Conservation (phyloP, 345 rosid genomes). For the Cardamine chenopodiifolia region DNA sequence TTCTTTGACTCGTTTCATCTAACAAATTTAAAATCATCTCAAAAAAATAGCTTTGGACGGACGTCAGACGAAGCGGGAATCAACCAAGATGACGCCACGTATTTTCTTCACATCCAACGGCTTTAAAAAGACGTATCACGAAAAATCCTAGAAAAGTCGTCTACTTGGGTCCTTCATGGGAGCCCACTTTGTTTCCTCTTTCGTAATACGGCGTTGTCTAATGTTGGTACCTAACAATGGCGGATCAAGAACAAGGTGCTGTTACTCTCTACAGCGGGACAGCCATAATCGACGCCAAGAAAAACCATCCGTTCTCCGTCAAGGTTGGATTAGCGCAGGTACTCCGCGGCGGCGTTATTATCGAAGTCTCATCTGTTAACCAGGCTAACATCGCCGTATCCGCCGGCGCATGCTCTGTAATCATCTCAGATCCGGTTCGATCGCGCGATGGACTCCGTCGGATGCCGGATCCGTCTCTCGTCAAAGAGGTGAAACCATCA, state of each 20-base stretch:
- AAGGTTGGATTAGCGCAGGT: conserved; percentile 66
- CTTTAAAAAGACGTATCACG: neutral
- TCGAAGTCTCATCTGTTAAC: conserved; percentile 50
- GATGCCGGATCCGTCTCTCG: conserved; percentile 61
- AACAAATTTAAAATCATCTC: neutral
- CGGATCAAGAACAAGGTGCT: conserved; percentile 43
- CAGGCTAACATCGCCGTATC: conserved; percentile 70
- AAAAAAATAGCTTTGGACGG: conserved; percentile 27
- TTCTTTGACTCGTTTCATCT: conserved; percentile 31
- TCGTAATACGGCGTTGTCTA: conserved; percentile 16
- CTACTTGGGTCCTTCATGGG: conserved; percentile 22
- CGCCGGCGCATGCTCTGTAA: conserved; percentile 65
- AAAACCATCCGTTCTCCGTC: conserved; percentile 49
- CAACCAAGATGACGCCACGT: conserved; percentile 20
- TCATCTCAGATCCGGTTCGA: conserved; percentile 50
- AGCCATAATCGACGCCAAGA: conserved; percentile 60
- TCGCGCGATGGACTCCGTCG: conserved; percentile 29
- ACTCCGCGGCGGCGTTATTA: conserved; percentile 66
- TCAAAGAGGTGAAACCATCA: conserved; percentile 53
- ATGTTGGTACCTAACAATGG: conserved; percentile 33
- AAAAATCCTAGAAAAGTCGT: neutral
- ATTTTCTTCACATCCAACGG: conserved; percentile 26
- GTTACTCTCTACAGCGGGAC: conserved; percentile 46
- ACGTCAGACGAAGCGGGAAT: conserved; percentile 14
- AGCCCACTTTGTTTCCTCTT: conserved; percentile 24